phyloP scores from a whole-genome alignment of 2,329 filamentous ascomycete species.

The Colletotrichum cordylinicola region DNA sequence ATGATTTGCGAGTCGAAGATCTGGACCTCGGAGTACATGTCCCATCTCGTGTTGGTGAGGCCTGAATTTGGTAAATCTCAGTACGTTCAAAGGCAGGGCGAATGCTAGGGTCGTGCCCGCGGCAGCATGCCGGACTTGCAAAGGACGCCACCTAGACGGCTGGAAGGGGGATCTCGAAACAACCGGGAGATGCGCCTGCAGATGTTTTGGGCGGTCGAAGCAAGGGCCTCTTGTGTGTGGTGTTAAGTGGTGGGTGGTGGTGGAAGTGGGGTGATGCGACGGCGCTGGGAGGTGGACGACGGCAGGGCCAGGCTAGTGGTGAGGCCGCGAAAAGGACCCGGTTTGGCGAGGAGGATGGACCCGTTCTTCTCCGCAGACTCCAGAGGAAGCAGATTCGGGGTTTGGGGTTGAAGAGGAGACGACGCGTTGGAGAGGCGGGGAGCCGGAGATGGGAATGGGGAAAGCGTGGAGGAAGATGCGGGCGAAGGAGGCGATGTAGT shows the following conservation, averaged over 20 bases:
- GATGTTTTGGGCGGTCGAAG: slow-evolving; percentile 1
- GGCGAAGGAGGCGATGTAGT: background rate
- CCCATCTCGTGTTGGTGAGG: background rate
- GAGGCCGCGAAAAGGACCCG: slow-evolving; percentile 11
- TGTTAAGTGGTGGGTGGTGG: slow-evolving; percentile 1
- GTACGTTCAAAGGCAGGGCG: background rate
- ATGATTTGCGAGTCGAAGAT: background rate
- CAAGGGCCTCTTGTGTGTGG: background rate
- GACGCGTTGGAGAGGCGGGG: slow-evolving; percentile 1
- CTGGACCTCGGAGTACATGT: background rate
- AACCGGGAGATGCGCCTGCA: slow-evolving; percentile 8
- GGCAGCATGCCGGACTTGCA: background rate
- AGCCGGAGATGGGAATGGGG: background rate
- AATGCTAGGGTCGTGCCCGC: background rate
- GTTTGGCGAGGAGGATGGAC: background rate
- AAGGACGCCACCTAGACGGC: background rate
- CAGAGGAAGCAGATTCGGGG: slow-evolving; percentile 2
- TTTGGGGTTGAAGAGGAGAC: slow-evolving; percentile 5
- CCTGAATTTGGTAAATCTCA: background rate
- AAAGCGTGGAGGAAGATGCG: background rate
- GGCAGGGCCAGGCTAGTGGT: background rate
- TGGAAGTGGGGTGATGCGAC: background rate
- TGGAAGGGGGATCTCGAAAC: slow-evolving; percentile 3
- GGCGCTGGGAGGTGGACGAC: background rate
- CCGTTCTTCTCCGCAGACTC: slow-evolving; percentile 16